Percentiles rank a stretch among this genome's conserved stretches.
Conservation (phyloP, 352 stramenopile genomes). For the Pythium angustatum region DNA sequence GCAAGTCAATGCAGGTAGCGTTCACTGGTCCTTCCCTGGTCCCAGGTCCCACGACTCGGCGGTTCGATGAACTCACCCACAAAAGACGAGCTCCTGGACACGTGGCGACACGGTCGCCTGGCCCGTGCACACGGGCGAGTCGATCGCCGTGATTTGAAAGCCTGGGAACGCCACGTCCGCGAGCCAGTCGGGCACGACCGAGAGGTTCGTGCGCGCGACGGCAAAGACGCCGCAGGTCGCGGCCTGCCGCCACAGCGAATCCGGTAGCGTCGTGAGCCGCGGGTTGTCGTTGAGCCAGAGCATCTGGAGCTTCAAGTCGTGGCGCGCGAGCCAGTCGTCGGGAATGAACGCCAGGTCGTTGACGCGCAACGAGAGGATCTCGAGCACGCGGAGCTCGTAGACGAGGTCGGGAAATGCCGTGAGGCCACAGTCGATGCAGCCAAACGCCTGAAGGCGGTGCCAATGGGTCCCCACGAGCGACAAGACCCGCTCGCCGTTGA, state of each 20-base stretch:
- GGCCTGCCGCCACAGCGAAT: conserved; percentile 9
- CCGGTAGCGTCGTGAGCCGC: background rate
- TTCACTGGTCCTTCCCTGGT: too few relatives aligned
- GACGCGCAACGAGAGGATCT: background rate
- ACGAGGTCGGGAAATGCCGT: background rate
- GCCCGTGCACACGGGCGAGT: conserved; percentile 6
- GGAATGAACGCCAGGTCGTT: conserved; percentile 14
- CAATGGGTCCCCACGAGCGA: conserved; percentile 1
- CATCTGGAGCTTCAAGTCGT: background rate
- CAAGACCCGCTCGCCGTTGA: background rate
- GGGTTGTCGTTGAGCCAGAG: conserved; percentile 11
- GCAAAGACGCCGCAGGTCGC: background rate
- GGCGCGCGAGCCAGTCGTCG: background rate
- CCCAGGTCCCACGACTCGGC: too few relatives aligned
- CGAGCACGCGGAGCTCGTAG: background rate
- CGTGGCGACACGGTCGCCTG: background rate
- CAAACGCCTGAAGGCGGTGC: conserved; percentile 1
- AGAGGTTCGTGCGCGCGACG: conserved; percentile 2
- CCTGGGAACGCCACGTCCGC: background rate
- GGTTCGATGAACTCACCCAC: background rate
- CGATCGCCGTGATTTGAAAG: background rate
- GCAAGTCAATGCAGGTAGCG: too few relatives aligned
- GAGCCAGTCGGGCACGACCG: conserved; percentile 8
- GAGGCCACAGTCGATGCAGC: conserved; percentile 14
- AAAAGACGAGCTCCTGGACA: background rate